Conservation (phyloP, 1,139 yeast genomes). For the Taiozyma sp. region DNA sequence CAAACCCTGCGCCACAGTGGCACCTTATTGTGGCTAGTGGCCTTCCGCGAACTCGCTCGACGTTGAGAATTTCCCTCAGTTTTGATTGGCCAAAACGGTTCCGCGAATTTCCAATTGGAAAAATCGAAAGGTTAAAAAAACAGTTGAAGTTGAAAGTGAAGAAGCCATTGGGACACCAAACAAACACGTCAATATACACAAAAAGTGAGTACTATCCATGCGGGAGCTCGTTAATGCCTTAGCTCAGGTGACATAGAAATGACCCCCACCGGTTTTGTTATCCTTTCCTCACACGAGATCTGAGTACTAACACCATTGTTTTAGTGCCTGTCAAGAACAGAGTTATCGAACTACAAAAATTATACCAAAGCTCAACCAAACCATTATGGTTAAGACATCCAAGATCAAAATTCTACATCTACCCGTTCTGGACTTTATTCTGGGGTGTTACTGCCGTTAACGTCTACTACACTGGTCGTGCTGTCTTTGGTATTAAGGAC, state of each 20-base stretch:
- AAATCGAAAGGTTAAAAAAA: neutral
- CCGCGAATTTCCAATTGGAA: neutral
- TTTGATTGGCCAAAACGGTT: neutral
- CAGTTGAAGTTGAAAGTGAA: neutral
- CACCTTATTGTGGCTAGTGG: too few relatives aligned
- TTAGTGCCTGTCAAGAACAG: constrained; percentile 43
- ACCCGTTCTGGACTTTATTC: constrained; percentile 88
- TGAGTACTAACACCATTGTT: constrained; percentile 9
- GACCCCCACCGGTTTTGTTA: neutral
- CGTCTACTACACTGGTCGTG: constrained; percentile 75
- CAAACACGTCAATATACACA: neutral
- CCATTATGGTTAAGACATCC: constrained; percentile 76
- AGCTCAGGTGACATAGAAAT: neutral
- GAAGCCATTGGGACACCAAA: neutral
- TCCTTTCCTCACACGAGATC: neutral
- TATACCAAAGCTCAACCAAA: constrained; percentile 66
- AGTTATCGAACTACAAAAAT: constrained; percentile 71
- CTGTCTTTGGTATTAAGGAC: constrained; percentile 65
- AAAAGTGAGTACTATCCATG: neutral
- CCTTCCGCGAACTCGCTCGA: neutral
- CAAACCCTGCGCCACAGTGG: too few relatives aligned
- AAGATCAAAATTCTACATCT: constrained; percentile 76
- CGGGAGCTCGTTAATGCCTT: neutral
- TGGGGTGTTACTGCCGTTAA: constrained; percentile 69
- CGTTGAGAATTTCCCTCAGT: neutral